Percentiles rank a stretch among this genome's conserved stretches.
phyloP scores from a whole-genome alignment of 176 grass and related monocot species.

The Metroxylon sagu region DNA sequence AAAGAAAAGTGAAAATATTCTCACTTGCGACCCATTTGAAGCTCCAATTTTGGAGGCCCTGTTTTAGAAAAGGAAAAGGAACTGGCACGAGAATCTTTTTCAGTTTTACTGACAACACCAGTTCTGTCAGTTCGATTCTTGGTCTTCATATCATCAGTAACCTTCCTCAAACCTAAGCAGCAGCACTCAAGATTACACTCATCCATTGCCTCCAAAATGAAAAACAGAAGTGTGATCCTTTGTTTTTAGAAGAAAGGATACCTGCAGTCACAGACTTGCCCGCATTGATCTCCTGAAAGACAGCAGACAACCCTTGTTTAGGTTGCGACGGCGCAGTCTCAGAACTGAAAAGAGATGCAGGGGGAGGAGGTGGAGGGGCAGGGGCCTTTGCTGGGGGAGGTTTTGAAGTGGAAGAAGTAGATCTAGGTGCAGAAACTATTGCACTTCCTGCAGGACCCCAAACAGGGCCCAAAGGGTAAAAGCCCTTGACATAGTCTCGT shows the following conservation, averaged over 20 bases:
- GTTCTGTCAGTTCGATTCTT: constrained; percentile 83
- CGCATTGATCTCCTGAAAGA: constrained; percentile 80
- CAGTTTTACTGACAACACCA: constrained; percentile 43
- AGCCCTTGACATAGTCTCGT: constrained; percentile 87
- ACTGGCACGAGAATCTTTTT: constrained; percentile 44
- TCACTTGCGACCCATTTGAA: constrained; percentile 98
- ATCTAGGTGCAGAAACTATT: constrained; percentile 11
- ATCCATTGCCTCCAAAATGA: neutral
- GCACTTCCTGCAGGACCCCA: constrained; percentile 49
- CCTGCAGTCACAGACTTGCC: constrained; percentile 73
- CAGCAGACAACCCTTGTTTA: constrained; percentile 84
- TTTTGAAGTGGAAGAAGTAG: constrained; percentile 51
- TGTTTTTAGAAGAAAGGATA: constrained; percentile 11
- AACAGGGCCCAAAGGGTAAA: constrained; percentile 72
- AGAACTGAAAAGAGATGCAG: constrained; percentile 51
- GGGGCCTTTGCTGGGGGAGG: constrained; percentile 36
- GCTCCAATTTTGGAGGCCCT: constrained; percentile 83
- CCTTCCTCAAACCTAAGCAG: constrained; percentile 68
- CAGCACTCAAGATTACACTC: neutral
- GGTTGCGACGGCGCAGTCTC: constrained; percentile 44
- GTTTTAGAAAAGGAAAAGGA: constrained; percentile 51
- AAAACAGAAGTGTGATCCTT: neutral
- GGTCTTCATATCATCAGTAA: constrained; percentile 87
- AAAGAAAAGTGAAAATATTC: constrained; percentile 11
- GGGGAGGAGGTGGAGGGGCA: constrained; percentile 54